Percentiles rank a stretch among this genome's conserved stretches.
Conservation (phyloP, 768 basidiomycete genomes). For the Amanita pseudoporphyria region DNA sequence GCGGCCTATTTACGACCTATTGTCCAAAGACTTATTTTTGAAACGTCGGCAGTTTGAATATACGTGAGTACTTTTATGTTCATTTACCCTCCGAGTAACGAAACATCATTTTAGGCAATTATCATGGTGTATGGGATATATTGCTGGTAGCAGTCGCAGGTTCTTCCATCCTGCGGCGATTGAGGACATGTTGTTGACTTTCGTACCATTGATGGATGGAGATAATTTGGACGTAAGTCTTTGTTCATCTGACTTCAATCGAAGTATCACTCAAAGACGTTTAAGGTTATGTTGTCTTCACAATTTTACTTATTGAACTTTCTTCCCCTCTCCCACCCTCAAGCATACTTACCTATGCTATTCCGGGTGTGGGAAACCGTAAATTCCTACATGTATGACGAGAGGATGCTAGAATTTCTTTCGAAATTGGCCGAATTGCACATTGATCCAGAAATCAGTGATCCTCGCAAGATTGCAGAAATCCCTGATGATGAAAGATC, state of each 20-base stretch:
- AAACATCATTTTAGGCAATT: conserved; percentile 38
- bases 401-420: conserved; percentile 80
- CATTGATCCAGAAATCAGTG: conserved; percentile 65
- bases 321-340: conserved; percentile 77
- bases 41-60: conserved; percentile 70
- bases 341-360: conserved; percentile 74
- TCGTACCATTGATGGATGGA: conserved; percentile 72
- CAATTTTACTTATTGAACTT: conserved; percentile 85
- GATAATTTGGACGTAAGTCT: conserved; percentile 59
- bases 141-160: conserved; percentile 57
- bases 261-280: background rate
- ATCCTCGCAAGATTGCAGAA: conserved; percentile 56
- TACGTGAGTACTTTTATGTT: conserved; percentile 35
- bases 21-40: conserved; percentile 69
- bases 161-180: conserved; percentile 88
- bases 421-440: conserved; percentile 72
- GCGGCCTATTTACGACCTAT: conserved; percentile 66
- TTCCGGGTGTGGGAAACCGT: conserved; percentile 84
- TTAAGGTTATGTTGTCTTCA: conserved; percentile 62
- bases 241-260: background rate
- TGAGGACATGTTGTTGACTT: conserved; percentile 81
- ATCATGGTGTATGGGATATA: conserved; percentile 70
- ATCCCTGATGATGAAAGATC: conserved; percentile 64
- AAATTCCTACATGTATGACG: conserved; percentile 86
- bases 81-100: conserved; percentile 5